phyloP scores from a whole-genome alignment of 2,329 filamentous ascomycete species.

The Monosporascus sp. region DNA sequence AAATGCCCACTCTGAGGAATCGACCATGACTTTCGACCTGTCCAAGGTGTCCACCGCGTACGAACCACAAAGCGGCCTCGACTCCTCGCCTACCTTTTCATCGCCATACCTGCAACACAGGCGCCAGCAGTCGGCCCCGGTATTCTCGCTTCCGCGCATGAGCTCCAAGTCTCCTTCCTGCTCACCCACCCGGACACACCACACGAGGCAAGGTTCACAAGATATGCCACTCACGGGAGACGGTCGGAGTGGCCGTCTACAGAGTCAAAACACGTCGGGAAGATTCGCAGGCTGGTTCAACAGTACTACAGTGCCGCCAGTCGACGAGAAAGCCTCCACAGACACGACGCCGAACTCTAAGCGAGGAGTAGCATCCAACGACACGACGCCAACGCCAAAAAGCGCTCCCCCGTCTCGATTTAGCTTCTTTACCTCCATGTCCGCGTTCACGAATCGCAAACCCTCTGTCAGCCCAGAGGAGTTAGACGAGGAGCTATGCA shows the following conservation, averaged over 20 bases:
- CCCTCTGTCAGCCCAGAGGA: conserved; percentile 18
- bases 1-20: conserved; percentile 8
- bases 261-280: conserved; percentile 7
- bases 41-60: conserved; percentile 11
- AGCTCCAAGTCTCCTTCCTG: conserved; percentile 6
- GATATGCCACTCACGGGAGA: conserved; percentile 42
- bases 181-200: conserved; percentile 12
- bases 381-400: conserved; percentile 33
- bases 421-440: conserved; percentile 42
- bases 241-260: conserved; percentile 17
- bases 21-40: conserved; percentile 19
- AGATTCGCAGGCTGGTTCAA: conserved; percentile 29
- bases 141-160: conserved; percentile 7
- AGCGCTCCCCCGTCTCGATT: conserved; percentile 35
- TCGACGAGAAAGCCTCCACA: conserved; percentile 20
- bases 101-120: conserved; percentile 18
- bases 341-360: conserved; percentile 29
- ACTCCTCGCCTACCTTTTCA: neutral
- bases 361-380: conserved; percentile 18
- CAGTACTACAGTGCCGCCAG: conserved; percentile 20
- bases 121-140: conserved; percentile 22
- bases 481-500: conserved; percentile 48
- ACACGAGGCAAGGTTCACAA: conserved; percentile 15
- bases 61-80: conserved; percentile 10
- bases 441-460: conserved; percentile 36